Conservation (phyloP, 164 flowering plant species). For the Liquidambar formosana region DNA sequence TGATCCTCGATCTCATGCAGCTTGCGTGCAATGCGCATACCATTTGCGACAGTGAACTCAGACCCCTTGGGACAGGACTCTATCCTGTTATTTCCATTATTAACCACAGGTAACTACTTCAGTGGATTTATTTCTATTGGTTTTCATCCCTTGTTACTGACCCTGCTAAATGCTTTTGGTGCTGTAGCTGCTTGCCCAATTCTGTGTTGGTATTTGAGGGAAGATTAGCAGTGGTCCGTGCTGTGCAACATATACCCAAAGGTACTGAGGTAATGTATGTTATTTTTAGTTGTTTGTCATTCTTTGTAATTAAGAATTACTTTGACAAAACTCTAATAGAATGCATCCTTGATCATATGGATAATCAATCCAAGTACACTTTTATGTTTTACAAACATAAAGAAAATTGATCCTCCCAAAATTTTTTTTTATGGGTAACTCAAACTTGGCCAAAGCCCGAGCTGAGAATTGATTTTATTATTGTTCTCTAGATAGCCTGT, state of each 20-base stretch:
- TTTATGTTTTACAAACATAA: neutral
- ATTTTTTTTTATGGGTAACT: neutral
- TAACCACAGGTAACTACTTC: conserved; percentile 77
- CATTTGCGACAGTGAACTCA: conserved; percentile 89
- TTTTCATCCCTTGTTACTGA: neutral
- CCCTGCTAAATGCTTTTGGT: conserved; percentile 21
- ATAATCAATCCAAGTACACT: neutral
- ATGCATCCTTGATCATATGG: neutral
- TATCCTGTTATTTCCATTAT: conserved; percentile 92
- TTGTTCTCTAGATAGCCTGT: no score
- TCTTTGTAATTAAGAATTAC: neutral
- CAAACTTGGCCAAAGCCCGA: neutral
- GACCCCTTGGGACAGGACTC: conserved; percentile 90
- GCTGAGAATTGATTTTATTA: no score
- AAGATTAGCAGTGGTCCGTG: conserved; percentile 78
- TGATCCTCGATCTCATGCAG: conserved; percentile 40
- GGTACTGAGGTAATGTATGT: conserved; percentile 70
- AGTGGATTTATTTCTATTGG: neutral
- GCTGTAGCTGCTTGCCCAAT: conserved; percentile 89
- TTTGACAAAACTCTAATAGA: neutral
- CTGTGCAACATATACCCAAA: conserved; percentile 67
- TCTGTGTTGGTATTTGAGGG: conserved; percentile 89
- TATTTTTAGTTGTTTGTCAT: neutral
- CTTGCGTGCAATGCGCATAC: conserved; percentile 98
- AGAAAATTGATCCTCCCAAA: neutral